phyloP scores from a whole-genome alignment of 1,139 yeast genomes.

The Pneumocystis wakefieldiae region DNA sequence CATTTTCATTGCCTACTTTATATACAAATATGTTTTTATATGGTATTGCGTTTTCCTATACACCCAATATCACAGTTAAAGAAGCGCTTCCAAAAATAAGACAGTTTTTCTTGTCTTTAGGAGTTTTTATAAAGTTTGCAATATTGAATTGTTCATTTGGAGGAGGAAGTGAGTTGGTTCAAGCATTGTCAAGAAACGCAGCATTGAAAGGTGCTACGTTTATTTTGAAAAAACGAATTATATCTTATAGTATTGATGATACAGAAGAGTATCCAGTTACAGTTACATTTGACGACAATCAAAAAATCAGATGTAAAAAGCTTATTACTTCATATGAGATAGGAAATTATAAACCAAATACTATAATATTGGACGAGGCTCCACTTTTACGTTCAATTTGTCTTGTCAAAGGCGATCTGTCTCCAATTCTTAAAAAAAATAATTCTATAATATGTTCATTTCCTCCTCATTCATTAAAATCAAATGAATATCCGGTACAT shows the following conservation, averaged over 20 bases:
- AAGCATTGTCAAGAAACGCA: conserved; percentile 93
- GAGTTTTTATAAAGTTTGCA: conserved; percentile 88
- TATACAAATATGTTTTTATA: conserved; percentile 29
- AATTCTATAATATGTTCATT: conserved; percentile 76
- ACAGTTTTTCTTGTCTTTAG: conserved; percentile 72
- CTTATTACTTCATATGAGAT: not conserved
- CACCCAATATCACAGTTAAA: conserved; percentile 45
- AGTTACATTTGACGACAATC: conserved; percentile 67
- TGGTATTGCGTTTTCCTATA: conserved; percentile 67
- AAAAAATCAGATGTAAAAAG: conserved; percentile 30
- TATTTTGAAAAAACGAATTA: conserved; percentile 25
- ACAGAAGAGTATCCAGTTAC: conserved; percentile 26
- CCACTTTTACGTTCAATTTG: not conserved
- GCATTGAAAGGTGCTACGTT: conserved; percentile 97
- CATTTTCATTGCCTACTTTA: conserved; percentile 2
- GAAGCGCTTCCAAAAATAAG: conserved; percentile 68
- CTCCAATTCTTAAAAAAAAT: conserved; percentile 36
- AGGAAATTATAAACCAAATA: not conserved
- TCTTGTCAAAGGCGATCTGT: conserved; percentile 2
- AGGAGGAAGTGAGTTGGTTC: conserved; percentile 90
- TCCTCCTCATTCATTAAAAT: conserved; percentile 65
- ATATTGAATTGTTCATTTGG: conserved; percentile 86
- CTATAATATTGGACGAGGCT: not conserved
- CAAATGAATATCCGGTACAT: conserved; percentile 63
- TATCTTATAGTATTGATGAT: not conserved